phyloP scores from a whole-genome alignment of 371 early-diverging fungal genomes.

The Lichtheimia corymbifera region DNA sequence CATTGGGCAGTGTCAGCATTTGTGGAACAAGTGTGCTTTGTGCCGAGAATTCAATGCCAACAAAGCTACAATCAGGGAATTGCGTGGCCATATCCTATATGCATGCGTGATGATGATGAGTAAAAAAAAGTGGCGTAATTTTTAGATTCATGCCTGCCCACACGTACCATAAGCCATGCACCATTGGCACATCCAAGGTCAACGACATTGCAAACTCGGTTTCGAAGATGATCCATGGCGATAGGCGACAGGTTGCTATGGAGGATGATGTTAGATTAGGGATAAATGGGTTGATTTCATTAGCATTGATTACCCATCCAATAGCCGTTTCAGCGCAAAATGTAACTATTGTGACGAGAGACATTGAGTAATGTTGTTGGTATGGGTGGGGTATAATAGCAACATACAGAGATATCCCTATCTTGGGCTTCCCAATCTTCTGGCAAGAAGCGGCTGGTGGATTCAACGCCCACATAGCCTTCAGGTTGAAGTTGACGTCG shows the following conservation, averaged over 20 bases:
- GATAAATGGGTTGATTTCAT: background rate
- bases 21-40: constrained; percentile 13
- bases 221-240: background rate
- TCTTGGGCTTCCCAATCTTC: constrained; percentile 23
- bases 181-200: constrained; percentile 27
- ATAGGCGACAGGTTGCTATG: too few relatives aligned
- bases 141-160: background rate
- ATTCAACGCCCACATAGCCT: constrained; percentile 20
- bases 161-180: constrained; percentile 23
- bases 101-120: background rate
- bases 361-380: background rate
- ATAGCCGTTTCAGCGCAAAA: constrained; percentile 22
- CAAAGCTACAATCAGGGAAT: constrained; percentile 32
- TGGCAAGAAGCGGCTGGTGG: constrained; percentile 25
- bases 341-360: constrained; percentile 14
- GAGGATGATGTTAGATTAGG: too few relatives aligned
- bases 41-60: constrained; percentile 23
- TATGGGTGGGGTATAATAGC: background rate
- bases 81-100: constrained; percentile 43
- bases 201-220: constrained; percentile 7
- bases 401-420: constrained; percentile 15
- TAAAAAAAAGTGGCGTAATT: background rate
- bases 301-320: constrained; percentile 13
- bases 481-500: background rate
- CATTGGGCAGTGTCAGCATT: constrained; percentile 28